Evolutionary conservation across 352 stramenopile species (phyloP).

Genomic region (Pythium utonaiense): DNA sequence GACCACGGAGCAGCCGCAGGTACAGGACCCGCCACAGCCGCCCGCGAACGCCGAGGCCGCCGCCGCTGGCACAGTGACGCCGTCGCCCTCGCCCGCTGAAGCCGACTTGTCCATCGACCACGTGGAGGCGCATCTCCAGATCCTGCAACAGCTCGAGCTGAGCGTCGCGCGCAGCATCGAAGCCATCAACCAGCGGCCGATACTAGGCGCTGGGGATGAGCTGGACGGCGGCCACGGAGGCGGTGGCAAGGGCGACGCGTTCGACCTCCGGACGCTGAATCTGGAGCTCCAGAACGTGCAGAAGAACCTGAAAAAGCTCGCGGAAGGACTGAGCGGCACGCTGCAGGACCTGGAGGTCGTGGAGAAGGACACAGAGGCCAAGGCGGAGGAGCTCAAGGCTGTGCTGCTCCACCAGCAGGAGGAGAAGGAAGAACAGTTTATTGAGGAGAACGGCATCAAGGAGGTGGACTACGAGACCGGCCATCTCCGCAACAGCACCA

Average conservation of each 20-base stretch:
- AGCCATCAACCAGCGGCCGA: constrained; percentile 21
- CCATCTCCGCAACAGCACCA: constrained; percentile 71
- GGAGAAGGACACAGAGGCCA: constrained; percentile 74
- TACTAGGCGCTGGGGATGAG: constrained; percentile 26
- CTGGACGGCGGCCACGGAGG: too few relatives aligned
- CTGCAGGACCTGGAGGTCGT: constrained; percentile 76
- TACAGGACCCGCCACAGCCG: background rate
- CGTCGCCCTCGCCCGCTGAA: constrained; percentile 8
- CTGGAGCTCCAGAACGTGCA: constrained; percentile 47
- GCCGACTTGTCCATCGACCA: constrained; percentile 70
- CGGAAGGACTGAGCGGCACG: constrained; percentile 65
- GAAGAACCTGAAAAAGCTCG: constrained; percentile 67
- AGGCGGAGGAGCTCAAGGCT: constrained; percentile 75
- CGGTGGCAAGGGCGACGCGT: background rate
- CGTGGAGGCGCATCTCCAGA: constrained; percentile 70
- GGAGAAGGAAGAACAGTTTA: constrained; percentile 72
- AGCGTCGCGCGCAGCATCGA: constrained; percentile 67
- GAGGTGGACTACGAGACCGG: constrained; percentile 84
- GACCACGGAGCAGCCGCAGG: background rate
- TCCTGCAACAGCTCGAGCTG: constrained; percentile 67
- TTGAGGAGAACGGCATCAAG: constrained; percentile 78
- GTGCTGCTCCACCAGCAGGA: constrained; percentile 76
- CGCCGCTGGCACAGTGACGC: background rate
- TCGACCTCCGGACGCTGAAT: constrained; percentile 25
- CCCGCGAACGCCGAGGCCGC: background rate